Percentiles rank a stretch among this genome's conserved stretches.
Evolutionary conservation across 2,329 filamentous ascomycete genomes (phyloP).

Genomic region (Cylindrodendrum hubeiense): DNA sequence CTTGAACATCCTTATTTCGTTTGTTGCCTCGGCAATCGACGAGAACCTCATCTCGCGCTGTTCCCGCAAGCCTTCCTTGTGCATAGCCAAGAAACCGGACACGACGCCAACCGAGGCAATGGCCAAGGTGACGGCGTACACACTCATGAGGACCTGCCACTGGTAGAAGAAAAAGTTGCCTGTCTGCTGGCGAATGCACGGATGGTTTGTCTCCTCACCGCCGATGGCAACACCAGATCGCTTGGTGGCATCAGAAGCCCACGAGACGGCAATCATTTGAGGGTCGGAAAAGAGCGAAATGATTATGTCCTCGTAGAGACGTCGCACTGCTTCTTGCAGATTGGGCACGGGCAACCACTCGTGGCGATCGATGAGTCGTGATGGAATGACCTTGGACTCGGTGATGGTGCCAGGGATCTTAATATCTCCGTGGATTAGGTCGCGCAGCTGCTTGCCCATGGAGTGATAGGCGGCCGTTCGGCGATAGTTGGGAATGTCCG

Average conservation of each 20-base stretch:
- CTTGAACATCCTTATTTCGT: slow-evolving; percentile 16
- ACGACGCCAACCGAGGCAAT: slow-evolving; percentile 33
- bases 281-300: slow-evolving; percentile 40
- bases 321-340: slow-evolving; percentile 29
- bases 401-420: background rate
- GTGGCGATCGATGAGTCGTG: slow-evolving; percentile 34
- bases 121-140: slow-evolving; percentile 37
- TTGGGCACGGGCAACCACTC: slow-evolving; percentile 31
- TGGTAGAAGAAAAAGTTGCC: slow-evolving; percentile 34
- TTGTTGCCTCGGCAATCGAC: slow-evolving; percentile 32
- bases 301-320: slow-evolving; percentile 37
- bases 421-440: background rate
- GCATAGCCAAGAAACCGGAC: slow-evolving; percentile 34
- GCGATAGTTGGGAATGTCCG: slow-evolving; percentile 21
- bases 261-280: slow-evolving; percentile 37
- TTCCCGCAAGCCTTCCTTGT: slow-evolving; percentile 34
- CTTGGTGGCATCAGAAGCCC: slow-evolving; percentile 31
- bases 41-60: slow-evolving; percentile 38
- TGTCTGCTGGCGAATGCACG: slow-evolving; percentile 29
- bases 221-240: slow-evolving; percentile 23
- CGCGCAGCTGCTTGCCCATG: background rate
- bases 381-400: slow-evolving; percentile 24
- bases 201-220: slow-evolving; percentile 19
- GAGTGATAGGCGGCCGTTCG: background rate
- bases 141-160: slow-evolving; percentile 28